A percentile compares a stretch with the other conserved stretches of the same genome.
phyloP scores from a whole-genome alignment of 306 rosid genomes.

The Prosopis cineraria region DNA sequence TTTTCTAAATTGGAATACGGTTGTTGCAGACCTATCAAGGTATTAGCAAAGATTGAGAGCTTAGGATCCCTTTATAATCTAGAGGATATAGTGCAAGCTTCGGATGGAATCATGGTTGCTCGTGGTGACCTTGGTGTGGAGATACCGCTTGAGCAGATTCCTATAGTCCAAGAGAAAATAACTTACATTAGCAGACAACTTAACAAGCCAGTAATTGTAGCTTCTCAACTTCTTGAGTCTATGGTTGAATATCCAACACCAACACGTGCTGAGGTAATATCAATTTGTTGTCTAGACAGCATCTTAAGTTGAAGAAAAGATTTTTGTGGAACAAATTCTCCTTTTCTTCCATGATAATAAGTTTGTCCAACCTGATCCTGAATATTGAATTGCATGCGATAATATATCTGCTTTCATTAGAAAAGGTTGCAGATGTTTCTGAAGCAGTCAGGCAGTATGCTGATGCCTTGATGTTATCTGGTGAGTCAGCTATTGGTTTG shows the following conservation, averaged over 20 bases:
- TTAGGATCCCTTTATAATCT: conserved; percentile 75
- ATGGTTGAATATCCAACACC: conserved; percentile 99
- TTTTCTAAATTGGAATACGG: neutral
- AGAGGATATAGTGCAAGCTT: conserved; percentile 72
- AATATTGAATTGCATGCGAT: neutral
- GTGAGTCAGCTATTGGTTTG: conserved; percentile 88
- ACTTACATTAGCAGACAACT: conserved; percentile 66
- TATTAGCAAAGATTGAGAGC: conserved; percentile 90
- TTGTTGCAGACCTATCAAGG: conserved; percentile 61
- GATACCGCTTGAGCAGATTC: conserved; percentile 90
- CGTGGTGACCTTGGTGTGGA: conserved; percentile 94
- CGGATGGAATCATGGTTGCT: conserved; percentile 93
- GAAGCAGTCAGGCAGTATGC: conserved; percentile 87
- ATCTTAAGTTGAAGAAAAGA: neutral
- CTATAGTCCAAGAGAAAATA: conserved; percentile 74
- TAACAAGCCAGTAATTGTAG: conserved; percentile 90
- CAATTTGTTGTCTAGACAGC: conserved; percentile 2
- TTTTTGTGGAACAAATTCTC: neutral
- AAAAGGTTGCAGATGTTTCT: conserved; percentile 91
- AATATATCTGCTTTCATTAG: conserved; percentile 31
- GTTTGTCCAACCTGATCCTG: neutral
- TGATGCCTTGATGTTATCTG: conserved; percentile 87
- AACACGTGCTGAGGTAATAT: conserved; percentile 84
- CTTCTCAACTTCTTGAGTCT: conserved; percentile 94
- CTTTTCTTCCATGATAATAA: neutral